phyloP scores from a whole-genome alignment of 139 green algal species.

The Tetraselmis striata region DNA sequence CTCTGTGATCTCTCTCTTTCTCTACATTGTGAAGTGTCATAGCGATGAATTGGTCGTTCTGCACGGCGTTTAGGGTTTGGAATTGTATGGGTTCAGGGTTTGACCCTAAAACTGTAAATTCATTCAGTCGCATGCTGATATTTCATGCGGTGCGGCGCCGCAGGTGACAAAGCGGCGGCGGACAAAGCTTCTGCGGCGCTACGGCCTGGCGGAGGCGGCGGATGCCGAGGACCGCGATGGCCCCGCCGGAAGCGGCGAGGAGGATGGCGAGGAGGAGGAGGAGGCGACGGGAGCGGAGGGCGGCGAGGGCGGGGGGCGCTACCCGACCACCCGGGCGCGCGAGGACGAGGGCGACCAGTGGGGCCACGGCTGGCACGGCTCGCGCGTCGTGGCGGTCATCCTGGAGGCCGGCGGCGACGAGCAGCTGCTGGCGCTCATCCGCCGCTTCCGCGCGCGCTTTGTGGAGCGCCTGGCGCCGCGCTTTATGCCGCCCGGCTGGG shows the following conservation, averaged over 20 bases:
- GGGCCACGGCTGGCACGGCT: not conserved
- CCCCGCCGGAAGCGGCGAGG: not conserved
- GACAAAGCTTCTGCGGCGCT: not conserved
- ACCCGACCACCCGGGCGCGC: not conserved
- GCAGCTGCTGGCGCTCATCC: not conserved
- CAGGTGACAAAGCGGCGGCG: not conserved
- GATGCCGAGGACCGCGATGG: not conserved
- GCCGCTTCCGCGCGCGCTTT: not conserved
- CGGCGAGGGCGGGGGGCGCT: not conserved
- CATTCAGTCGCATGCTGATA: no score
- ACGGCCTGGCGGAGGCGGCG: not conserved
- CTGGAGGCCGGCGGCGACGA: not conserved
- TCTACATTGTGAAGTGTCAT: no score
- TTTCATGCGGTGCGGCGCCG: no score
- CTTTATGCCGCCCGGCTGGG: not conserved
- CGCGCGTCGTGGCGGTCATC: not conserved
- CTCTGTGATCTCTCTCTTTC: no score
- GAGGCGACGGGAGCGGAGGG: not conserved
- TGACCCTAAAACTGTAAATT: no score
- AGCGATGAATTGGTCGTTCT: no score
- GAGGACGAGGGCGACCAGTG: not conserved
- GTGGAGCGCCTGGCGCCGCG: not conserved
- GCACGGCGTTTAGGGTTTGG: no score
- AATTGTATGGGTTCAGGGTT: no score
- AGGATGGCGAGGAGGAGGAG: not conserved